Evolutionary conservation across 208 protist genomes (phyloP).

Genomic region (Trypanosoma cruzi): DNA sequence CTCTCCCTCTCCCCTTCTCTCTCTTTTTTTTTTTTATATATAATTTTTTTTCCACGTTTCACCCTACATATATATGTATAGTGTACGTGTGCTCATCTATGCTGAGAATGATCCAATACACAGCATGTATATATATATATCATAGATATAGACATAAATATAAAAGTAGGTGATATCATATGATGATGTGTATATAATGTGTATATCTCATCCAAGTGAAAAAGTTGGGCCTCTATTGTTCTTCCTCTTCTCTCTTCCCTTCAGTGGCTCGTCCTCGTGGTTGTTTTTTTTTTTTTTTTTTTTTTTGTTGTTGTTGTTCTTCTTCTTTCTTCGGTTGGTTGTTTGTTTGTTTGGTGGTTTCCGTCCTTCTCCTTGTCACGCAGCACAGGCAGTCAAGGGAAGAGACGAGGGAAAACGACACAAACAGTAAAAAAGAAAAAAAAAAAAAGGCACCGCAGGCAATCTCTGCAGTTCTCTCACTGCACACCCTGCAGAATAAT

Average conservation of each 20-base stretch:
- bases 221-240: slow-evolving; percentile 1
- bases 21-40: not conserved
- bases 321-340: not conserved
- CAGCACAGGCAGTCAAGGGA: not conserved
- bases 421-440: not conserved
- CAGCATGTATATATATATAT: too few species aligned
- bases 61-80: slow-evolving; percentile 1
- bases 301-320: not conserved
- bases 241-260: too few species aligned
- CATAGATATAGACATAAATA: not conserved
- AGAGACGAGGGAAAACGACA: not conserved
- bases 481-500: too few species aligned
- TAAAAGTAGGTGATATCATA: not conserved
- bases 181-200: too few species aligned
- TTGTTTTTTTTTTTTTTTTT: too few species aligned
- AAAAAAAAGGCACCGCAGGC: not conserved
- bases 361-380: not conserved
- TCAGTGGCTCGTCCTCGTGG: too few species aligned
- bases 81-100: not conserved
- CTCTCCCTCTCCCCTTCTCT: not conserved
- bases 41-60: not conserved
- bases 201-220: not conserved
- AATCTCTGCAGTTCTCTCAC: not conserved
- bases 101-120: not conserved
- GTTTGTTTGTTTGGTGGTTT: not conserved